These are phyloP conservation scores for Canavalia gladiata DNA, from an alignment of 306 rosid genomes.

Conservation along the genomic window DNA sequence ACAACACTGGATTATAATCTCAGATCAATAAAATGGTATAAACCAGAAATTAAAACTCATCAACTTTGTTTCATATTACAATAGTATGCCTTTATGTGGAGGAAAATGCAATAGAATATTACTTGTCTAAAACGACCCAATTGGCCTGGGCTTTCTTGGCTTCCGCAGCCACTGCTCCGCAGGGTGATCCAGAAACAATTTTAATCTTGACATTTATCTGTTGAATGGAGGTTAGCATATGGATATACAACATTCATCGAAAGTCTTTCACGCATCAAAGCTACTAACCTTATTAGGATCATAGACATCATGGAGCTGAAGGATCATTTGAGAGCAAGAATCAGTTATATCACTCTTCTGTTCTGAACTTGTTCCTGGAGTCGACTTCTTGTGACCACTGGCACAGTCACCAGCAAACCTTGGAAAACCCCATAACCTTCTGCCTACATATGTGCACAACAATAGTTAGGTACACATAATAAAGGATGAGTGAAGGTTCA, in stretches of 20 bases:
- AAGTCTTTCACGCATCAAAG: constrained; percentile 20
- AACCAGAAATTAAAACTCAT: not conserved
- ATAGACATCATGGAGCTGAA: constrained; percentile 97
- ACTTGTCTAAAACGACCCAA: constrained; percentile 98
- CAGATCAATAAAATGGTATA: constrained; percentile 23
- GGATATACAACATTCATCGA: constrained; percentile 1
- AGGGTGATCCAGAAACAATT: constrained; percentile 89
- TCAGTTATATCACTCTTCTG: constrained; percentile 80
- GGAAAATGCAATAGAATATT: constrained; percentile 47
- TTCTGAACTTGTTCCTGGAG: constrained; percentile 70
- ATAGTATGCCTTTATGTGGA: constrained; percentile 6
- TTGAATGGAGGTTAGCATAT: constrained; percentile 14
- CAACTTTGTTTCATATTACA: constrained; percentile 20
- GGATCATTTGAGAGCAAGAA: constrained; percentile 98
- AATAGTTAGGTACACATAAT: not conserved
- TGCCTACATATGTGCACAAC: constrained; percentile 61
- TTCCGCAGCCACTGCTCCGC: constrained; percentile 91
- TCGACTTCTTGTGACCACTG: constrained; percentile 65
- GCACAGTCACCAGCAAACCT: constrained; percentile 98
- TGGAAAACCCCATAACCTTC: constrained; percentile 93
- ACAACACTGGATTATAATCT: constrained; percentile 28
- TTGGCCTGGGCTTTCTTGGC: constrained; percentile 82
- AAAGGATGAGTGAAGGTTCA: constrained; percentile 1
- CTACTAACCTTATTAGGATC: constrained; percentile 85
- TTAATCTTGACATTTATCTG: constrained; percentile 94